These are phyloP conservation scores for Pseudocercospora cruenta DNA, from an alignment of 2,329 filamentous ascomycete genomes.

Conservation along the genomic window DNA sequence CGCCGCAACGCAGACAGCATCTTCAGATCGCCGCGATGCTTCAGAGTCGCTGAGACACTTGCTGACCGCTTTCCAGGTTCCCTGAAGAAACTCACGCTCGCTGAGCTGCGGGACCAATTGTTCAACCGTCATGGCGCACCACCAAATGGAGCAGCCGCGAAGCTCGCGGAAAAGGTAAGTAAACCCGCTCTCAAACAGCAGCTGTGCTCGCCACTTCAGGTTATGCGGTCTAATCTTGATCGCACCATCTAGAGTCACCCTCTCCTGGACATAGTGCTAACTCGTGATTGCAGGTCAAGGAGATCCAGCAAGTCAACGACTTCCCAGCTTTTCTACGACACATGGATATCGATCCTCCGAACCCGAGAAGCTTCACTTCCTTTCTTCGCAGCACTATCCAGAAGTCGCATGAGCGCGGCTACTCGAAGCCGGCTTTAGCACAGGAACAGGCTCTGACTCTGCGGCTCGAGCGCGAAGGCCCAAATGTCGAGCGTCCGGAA, in stretches of 20 bases:
- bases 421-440: conserved; percentile 24
- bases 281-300: conserved; percentile 10
- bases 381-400: conserved; percentile 24
- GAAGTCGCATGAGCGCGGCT: conserved; percentile 26
- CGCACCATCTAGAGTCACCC: too few relatives aligned
- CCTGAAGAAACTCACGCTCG: conserved; percentile 15
- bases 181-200: too few relatives aligned
- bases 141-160: conserved; percentile 25
- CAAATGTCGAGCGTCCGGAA: conserved; percentile 16
- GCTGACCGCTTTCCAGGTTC: not conserved
- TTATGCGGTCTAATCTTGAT: too few relatives aligned
- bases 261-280: too few relatives aligned
- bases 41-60: not conserved
- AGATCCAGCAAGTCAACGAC: conserved; percentile 27
- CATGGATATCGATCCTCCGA: conserved; percentile 23
- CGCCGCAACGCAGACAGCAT: too few relatives aligned
- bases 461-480: conserved; percentile 21
- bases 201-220: too few relatives aligned
- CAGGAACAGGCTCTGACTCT: conserved; percentile 27
- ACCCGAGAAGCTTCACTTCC: conserved; percentile 17
- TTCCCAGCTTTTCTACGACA: conserved; percentile 24
- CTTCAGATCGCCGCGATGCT: too few relatives aligned
- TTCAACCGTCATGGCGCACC: conserved; percentile 29
- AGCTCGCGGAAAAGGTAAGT: conserved; percentile 15
- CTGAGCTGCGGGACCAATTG: conserved; percentile 21